These are phyloP conservation scores for Nitzschia sp. DNA, from an alignment of 108 stramenopile species.

Conservation along the genomic window DNA sequence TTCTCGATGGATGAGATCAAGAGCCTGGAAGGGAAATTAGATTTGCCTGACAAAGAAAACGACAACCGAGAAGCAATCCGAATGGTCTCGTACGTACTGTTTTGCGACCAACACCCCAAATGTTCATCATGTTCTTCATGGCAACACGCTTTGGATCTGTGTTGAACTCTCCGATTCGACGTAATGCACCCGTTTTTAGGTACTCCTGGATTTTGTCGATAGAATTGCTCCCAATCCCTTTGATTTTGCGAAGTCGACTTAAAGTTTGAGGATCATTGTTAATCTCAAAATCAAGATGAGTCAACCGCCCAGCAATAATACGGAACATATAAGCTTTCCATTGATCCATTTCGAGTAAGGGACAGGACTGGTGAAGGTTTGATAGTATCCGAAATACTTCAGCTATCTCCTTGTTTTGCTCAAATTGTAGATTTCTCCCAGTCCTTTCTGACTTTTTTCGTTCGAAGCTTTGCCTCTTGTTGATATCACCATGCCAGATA, in stretches of 20 bases:
- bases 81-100: background rate
- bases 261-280: conserved; percentile 20
- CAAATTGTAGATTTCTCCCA: background rate
- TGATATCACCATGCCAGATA: background rate
- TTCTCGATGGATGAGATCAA: conserved; percentile 26
- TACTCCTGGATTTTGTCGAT: conserved; percentile 35
- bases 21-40: conserved; percentile 17
- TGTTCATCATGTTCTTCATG: conserved; percentile 41
- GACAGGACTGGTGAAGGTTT: conserved; percentile 29
- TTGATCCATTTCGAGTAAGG: conserved; percentile 21
- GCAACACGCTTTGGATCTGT: conserved; percentile 39
- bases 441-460: background rate
- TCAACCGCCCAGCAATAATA: conserved; percentile 39
- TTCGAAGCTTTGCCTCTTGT: background rate
- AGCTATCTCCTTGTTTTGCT: conserved; percentile 19
- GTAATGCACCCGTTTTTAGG: conserved; percentile 18
- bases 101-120: conserved; percentile 59
- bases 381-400: conserved; percentile 28
- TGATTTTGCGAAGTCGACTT: conserved; percentile 14
- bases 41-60: background rate
- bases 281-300: conserved; percentile 54
- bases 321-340: conserved; percentile 45
- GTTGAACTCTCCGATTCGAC: conserved; percentile 22
- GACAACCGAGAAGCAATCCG: background rate
- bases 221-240: conserved; percentile 41